phyloP scores from a whole-genome alignment of 179 eudicot species.

The Heliamphora pulchella region DNA sequence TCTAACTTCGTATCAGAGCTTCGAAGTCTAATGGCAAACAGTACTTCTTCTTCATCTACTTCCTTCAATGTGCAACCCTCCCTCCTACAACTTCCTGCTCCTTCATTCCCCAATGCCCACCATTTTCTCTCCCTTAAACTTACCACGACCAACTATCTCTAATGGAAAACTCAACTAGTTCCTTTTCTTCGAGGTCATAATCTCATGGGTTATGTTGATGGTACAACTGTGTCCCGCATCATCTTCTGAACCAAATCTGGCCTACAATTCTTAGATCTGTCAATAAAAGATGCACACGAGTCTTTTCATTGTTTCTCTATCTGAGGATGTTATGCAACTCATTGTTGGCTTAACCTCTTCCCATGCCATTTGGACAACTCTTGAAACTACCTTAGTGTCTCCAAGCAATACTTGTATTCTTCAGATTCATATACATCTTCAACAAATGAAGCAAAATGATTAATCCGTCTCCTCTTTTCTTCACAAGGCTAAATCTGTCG shows the following conservation, averaged over 20 bases:
- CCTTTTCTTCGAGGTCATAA: background rate
- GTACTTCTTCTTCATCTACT: background rate
- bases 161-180: background rate
- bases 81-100: background rate
- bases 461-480: background rate
- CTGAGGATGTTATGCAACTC: background rate
- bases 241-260: background rate
- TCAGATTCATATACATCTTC: too few species aligned
- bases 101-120: background rate
- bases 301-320: background rate
- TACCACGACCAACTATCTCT: background rate
- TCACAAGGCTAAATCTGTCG: background rate
- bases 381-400: too few species aligned
- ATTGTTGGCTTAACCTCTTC: background rate
- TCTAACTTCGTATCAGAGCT: background rate
- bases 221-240: background rate
- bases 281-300: background rate
- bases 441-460: background rate
- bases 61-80: background rate
- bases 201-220: background rate
- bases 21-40: background rate
- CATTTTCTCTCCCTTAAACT: background rate
- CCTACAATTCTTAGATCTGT: background rate
- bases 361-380: too few species aligned
- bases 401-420: too few species aligned